Conservation (phyloP, 495 filamentous ascomycete genomes). For the Aspergillus mulundensis region DNA sequence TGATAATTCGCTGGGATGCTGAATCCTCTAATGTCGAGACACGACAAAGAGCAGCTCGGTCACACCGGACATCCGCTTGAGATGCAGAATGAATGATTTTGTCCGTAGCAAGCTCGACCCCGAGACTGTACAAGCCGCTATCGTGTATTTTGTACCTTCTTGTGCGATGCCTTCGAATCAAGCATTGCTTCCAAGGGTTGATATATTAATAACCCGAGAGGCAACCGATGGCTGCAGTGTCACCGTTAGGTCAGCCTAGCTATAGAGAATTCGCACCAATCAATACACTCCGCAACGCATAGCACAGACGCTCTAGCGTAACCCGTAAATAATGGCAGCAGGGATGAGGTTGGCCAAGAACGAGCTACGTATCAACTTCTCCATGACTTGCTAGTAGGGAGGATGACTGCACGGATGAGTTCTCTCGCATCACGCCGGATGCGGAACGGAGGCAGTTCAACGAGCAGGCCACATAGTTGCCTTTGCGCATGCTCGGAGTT, state of each 20-base stretch:
- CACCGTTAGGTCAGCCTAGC: background rate
- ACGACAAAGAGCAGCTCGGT: too few species aligned
- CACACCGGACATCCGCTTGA: too few species aligned
- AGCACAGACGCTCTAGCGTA: background rate
- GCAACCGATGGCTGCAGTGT: background rate
- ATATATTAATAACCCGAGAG: background rate
- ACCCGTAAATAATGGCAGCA: background rate
- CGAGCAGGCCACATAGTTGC: background rate
- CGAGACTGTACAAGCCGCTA: background rate
- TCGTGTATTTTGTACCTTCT: background rate
- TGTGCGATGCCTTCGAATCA: background rate
- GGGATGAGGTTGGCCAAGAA: constrained; percentile 1
- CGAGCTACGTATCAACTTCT: background rate
- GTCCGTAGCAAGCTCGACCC: background rate
- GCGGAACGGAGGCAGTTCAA: background rate
- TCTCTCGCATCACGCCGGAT: background rate
- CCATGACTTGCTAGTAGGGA: background rate
- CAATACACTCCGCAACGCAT: background rate
- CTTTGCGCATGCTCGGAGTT: background rate
- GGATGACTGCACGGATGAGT: background rate
- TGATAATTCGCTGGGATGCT: background rate
- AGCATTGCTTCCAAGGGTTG: background rate
- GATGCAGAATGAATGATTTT: too few species aligned
- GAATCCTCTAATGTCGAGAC: background rate
- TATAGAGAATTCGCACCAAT: background rate